Evolutionary conservation across 2,329 filamentous ascomycete species (phyloP), one percentile per base, ranked within the genome.

Genomic region (Exserohilum turcica): DNA sequence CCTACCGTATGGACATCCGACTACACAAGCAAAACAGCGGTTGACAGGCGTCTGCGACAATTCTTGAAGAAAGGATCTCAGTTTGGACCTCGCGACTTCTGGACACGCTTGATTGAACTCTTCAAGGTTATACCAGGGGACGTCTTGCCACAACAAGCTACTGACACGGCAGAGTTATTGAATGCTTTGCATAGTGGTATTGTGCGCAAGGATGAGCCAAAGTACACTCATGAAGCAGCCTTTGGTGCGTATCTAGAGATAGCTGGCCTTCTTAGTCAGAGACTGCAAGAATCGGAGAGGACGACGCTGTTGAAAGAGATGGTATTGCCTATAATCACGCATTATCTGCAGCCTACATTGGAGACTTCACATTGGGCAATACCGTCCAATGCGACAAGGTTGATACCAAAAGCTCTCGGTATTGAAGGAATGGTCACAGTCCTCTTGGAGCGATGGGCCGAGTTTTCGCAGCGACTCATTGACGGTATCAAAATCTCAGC

Each of bases 21-120:
- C 48, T 86, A 86, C 70, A 79, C 75, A 24, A 82, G 79, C 40
- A 87, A 86, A 68, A 82, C 81, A 27, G 69, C 81, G 6, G 82
- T 73, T 53, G 80, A 75, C 55, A 84, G 79, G 54, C 76, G 87
- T 18, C 74, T 99, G 3, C 82, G 84, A 43, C 79, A 85, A 7
- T 94, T 95, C 62, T 78, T 97, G 6, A 86, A 89, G 57, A 90
- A 87, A 64, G 93, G 94, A 2, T 96, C 93, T 0, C 90, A 97
- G 66, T 84, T 86, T n/a, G 88, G 89, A 3, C 79, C 85, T 0
- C 76, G 81, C 3, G 82, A 81, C 8, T 96, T 87, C 68, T 99
- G 94, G 94, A 74, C 80, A 21, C 84, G 83, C 13, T 71, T 96
- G 28, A 79, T 82, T 33, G 77, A 80, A 27, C 75, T 97, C 0